Base-by-base conservation (phyloP, 495 filamentous ascomycete species). In the Aspergillus haitiensis region DNA sequence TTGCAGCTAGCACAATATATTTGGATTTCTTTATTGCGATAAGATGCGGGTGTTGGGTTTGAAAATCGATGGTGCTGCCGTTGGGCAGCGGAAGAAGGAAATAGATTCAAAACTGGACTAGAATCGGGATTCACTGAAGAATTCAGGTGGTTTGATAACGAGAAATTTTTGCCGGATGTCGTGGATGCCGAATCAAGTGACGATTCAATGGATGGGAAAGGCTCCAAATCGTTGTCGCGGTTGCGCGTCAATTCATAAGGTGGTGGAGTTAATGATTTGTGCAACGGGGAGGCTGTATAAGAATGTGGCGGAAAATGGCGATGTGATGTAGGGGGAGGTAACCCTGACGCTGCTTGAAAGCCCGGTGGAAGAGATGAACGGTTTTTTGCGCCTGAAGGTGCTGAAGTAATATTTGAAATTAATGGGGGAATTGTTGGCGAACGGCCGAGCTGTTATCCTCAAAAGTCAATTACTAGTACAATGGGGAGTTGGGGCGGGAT, bases 1-100 rank as follows among this genome's bases (percentile, higher is more conserved):
- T 88, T 87, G 69, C 92, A 97, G 15, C 85, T 84, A 0, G 92
- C 89, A 70, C 92, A 97, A 65, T 92, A 96, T 15, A 96, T 93
- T 63, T 94, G 88, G 13, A 93, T 87, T 74, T 86, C 70, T 80
- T 68, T 71, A 42, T 66, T 71, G 52, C 73, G 71, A 64, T 71
- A 76, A 33, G 73, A 76, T 5, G 74, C 72, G 2, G 77, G 77
- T 0, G 75, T 80, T 1, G 75, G 75, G 51, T 78, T 80, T 0
- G 77, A 80, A 50, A 78, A 80, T n/a, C 77, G 72, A 55, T 80
- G 77, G 35, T 78, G 74, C 57, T 74, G 77, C 18, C 77, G 77
- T 56, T 75, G 74, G 7, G 67, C 67, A 48, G 75, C 58, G 34
- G 75, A 69, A n/a, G 75, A 67, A 11, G 75, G 70, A 33, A 60